Evolutionary conservation across 2,329 filamentous ascomycete genomes (phyloP), one percentile per base, ranked within the genome.

Genomic region (Stemphylium vesicarium): DNA sequence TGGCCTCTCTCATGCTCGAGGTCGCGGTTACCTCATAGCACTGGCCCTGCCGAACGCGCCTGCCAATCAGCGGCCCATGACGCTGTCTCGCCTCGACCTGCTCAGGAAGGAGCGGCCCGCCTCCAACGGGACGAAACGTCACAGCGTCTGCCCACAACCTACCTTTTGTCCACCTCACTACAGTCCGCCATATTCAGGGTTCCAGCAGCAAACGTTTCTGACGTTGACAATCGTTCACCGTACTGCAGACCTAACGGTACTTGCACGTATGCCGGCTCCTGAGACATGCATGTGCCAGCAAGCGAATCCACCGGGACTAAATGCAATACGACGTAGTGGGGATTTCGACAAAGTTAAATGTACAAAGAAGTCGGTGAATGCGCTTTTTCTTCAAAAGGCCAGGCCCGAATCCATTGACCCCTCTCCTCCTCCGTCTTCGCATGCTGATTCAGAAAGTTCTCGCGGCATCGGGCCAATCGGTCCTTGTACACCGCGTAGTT

Each of bases 401-500:
- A 60, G 18, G 43, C 63, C 49, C 56, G 43, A 20, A 56, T 56
- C 63, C 56, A 66, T 50, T 56, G 46, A 29, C 46, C 55, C 47
- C 55, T 57, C 52, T 66, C 60, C 35, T 65, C 64, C 42, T 58
- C 50, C 16, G 51, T 62, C 38, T 56, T 59, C 37, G 59, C 56
- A 36, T 62, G 48, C 49, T 57, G 59, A 55, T 60, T 26, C 24
- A 65, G 53, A 59, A 66, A 65, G 18, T 56, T 40, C 56, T 68
- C 59, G 16, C 55, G 57, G 55, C 56, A 62, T 44, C 39, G 46
- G 9, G 53, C 45, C 40, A 64, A 50, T 32, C 59, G 57, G 53
- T 64, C 60, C 52, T 60, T 63, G 20, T 60, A 62, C 51, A 65
- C 49, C 22, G 48, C 18, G 50, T 65, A 65, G 45, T 65, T 60